Conservation (phyloP, 2,329 filamentous ascomycete genomes). For the Ascochyta viciae-villosae region DNA sequence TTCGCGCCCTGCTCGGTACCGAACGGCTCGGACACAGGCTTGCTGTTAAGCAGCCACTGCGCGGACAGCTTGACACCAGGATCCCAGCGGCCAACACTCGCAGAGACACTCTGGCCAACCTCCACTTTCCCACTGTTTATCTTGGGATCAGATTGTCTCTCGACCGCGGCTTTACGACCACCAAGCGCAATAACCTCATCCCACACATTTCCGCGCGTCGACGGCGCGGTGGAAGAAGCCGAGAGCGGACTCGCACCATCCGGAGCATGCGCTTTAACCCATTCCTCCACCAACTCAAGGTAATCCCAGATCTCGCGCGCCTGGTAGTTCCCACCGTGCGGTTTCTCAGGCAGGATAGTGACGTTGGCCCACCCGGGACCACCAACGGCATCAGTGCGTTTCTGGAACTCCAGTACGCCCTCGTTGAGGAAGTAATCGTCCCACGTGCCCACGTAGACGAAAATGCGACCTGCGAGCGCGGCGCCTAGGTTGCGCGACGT, state of each 20-base stretch:
- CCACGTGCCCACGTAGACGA: slow-evolving; percentile 46
- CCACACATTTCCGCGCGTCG: slow-evolving; percentile 44
- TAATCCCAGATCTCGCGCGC: slow-evolving; percentile 41
- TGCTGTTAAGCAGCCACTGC: slow-evolving; percentile 44
- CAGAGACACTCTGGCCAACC: slow-evolving; percentile 11
- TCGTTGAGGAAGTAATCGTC: slow-evolving; percentile 50
- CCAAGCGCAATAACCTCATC: slow-evolving; percentile 43
- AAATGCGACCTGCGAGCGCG: slow-evolving; percentile 41
- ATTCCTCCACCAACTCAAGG: slow-evolving; percentile 41
- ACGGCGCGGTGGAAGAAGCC: slow-evolving; percentile 20
- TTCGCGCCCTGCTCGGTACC: slow-evolving; percentile 30
- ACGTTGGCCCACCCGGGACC: slow-evolving; percentile 49
- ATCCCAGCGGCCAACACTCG: slow-evolving; percentile 47
- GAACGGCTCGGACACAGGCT: slow-evolving; percentile 29
- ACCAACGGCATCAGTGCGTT: slow-evolving; percentile 39
- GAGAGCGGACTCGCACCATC: slow-evolving; percentile 39
- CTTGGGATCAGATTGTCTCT: slow-evolving; percentile 38
- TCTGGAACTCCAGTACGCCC: slow-evolving; percentile 47
- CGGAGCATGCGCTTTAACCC: slow-evolving; percentile 44
- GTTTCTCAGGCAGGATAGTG: slow-evolving; percentile 39
- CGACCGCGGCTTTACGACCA: slow-evolving; percentile 44
- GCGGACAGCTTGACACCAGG: slow-evolving; percentile 45
- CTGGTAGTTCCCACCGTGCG: slow-evolving; percentile 48
- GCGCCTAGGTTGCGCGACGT: slow-evolving; percentile 42
- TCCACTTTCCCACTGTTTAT: slow-evolving; percentile 18